Evolutionary conservation across 2,329 filamentous ascomycete species (phyloP).

Genomic region (Colletotrichum sp.): DNA sequence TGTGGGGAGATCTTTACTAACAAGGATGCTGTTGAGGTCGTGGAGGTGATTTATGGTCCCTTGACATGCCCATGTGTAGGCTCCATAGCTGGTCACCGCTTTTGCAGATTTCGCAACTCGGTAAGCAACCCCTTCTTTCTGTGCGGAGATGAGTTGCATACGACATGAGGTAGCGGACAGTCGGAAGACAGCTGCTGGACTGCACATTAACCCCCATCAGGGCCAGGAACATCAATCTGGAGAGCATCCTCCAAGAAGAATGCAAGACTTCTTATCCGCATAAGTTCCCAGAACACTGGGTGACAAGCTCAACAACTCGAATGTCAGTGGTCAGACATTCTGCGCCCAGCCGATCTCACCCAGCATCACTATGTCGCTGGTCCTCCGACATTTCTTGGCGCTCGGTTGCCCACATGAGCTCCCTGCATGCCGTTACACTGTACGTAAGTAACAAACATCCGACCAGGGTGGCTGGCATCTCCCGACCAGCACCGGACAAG

Average conservation of each 20-base stretch:
- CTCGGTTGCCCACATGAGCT: background rate
- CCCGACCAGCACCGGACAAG: background rate
- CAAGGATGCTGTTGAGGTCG: background rate
- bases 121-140: background rate
- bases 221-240: background rate
- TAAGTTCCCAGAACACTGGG: background rate
- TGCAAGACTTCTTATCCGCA: background rate
- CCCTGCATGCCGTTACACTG: background rate
- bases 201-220: background rate
- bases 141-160: background rate
- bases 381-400: background rate
- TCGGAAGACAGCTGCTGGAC: background rate
- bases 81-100: background rate
- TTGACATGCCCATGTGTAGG: background rate
- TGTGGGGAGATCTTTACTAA: background rate
- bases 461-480: background rate
- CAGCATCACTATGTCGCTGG: background rate
- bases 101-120: background rate
- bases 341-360: background rate
- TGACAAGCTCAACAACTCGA: background rate
- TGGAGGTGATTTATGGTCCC: background rate
- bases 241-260: background rate
- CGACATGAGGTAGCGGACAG: background rate
- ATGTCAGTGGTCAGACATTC: background rate
- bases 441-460: conserved; percentile 1